Evolutionary conservation across 345 rosid genomes (phyloP).

Genomic region (Citrus mangshanensis): DNA sequence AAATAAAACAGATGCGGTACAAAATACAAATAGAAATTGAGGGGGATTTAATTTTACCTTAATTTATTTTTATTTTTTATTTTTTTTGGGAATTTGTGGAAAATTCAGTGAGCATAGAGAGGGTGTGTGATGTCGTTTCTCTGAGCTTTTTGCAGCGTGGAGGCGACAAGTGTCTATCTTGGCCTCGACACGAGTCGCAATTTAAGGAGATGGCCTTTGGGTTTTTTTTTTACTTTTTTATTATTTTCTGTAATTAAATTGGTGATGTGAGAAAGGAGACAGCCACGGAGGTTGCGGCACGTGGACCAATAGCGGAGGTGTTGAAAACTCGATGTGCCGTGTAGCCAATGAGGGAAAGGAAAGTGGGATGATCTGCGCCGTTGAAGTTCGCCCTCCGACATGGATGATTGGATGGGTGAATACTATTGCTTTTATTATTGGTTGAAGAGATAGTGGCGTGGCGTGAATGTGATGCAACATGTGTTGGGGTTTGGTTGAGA

Average conservation of each 20-base stretch:
- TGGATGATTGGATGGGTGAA: not conserved
- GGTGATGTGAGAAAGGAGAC: conserved; percentile 21
- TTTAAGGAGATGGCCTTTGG: conserved; percentile 41
- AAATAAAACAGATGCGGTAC: not conserved
- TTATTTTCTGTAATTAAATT: not conserved
- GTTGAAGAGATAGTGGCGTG: not conserved
- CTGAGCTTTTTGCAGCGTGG: conserved; percentile 24
- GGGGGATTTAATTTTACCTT: conserved; percentile 18
- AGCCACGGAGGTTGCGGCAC: conserved; percentile 35
- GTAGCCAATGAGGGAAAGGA: conserved; percentile 32
- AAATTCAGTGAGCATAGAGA: conserved; percentile 6
- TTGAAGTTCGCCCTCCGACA: conserved; percentile 32
- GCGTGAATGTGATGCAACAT: not conserved
- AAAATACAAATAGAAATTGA: not conserved
- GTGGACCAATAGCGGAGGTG: conserved; percentile 45
- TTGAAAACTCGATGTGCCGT: conserved; percentile 34
- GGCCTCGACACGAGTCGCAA: conserved; percentile 60
- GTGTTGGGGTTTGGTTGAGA: not conserved
- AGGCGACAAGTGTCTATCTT: conserved; percentile 82
- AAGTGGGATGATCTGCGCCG: conserved; percentile 41
- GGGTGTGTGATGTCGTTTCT: conserved; percentile 33
- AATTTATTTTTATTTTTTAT: not conserved
- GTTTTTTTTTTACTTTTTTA: not conserved
- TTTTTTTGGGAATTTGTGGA: not conserved
- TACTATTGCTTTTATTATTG: not conserved